Percentiles rank a stretch among this genome's conserved stretches.
Conservation (phyloP, 2,329 filamentous ascomycete genomes). For the Ceratocystis papillata region DNA sequence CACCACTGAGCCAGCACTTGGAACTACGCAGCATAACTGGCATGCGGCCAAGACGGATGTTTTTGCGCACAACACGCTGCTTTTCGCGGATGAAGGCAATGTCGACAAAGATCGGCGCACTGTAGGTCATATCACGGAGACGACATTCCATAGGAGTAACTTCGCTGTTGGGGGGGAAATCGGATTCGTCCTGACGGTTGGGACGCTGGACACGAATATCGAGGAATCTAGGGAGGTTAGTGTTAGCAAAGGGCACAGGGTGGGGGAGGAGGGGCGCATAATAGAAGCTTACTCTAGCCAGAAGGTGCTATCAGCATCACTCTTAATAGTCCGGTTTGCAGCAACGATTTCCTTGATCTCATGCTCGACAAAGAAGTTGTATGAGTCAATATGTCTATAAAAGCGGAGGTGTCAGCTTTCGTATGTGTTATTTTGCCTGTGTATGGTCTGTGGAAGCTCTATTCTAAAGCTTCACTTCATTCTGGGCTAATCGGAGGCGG, state of each 20-base stretch:
- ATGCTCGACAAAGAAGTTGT: slow-evolving; percentile 95
- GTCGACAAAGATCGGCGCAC: slow-evolving; percentile 85
- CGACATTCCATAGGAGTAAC: slow-evolving; percentile 95
- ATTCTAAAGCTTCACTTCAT: too few species aligned
- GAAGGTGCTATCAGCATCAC: slow-evolving; percentile 86
- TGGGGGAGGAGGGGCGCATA: neutral
- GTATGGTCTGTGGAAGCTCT: too few species aligned
- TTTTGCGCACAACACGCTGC: slow-evolving; percentile 60
- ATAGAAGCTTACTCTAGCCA: slow-evolving; percentile 55
- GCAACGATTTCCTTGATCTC: slow-evolving; percentile 95
- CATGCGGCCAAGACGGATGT: slow-evolving; percentile 76
- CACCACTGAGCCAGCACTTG: slow-evolving; percentile 76
- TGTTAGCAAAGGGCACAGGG: slow-evolving; percentile 6
- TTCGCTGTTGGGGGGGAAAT: slow-evolving; percentile 57
- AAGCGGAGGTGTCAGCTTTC: neutral
- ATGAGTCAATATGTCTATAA: slow-evolving; percentile 80
- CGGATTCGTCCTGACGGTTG: slow-evolving; percentile 64
- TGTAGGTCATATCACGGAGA: slow-evolving; percentile 94
- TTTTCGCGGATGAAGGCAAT: slow-evolving; percentile 80
- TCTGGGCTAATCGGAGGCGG: neutral
- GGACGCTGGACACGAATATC: slow-evolving; percentile 82
- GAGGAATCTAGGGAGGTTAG: slow-evolving; percentile 45
- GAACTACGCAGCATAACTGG: slow-evolving; percentile 96
- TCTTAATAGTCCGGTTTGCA: slow-evolving; percentile 77
- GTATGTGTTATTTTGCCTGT: neutral